Percentiles rank a stretch among this genome's conserved stretches.
phyloP scores from a whole-genome alignment of 352 stramenopile genomes.

The Elongisporangium senticosum region DNA sequence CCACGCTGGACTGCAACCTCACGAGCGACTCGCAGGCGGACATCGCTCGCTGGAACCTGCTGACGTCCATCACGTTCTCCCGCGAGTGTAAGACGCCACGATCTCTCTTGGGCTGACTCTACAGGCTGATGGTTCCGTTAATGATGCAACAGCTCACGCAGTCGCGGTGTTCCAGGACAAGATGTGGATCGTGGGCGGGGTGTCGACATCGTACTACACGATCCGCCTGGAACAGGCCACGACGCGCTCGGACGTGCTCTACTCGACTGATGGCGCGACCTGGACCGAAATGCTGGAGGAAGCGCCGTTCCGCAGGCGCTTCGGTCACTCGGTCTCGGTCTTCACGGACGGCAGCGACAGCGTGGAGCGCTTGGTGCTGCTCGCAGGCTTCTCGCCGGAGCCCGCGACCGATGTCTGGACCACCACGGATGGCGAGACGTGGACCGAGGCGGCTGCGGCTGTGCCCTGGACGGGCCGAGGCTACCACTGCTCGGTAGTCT shows the following conservation, averaged over 20 bases:
- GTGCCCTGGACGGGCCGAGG: constrained; percentile 56
- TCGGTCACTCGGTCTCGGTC: constrained; percentile 58
- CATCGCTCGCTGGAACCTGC: constrained; percentile 44
- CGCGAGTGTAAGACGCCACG: constrained; percentile 40
- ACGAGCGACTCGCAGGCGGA: constrained; percentile 34
- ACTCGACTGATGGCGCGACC: constrained; percentile 40
- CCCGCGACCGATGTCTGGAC: constrained; percentile 74
- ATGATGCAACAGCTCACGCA: constrained; percentile 43
- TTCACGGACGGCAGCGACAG: constrained; percentile 51
- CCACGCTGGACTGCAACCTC: constrained; percentile 39
- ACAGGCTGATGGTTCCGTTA: background rate
- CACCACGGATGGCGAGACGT: constrained; percentile 47
- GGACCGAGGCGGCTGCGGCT: constrained; percentile 27
- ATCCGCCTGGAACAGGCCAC: constrained; percentile 65
- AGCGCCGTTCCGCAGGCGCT: constrained; percentile 64
- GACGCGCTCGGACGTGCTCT: constrained; percentile 59
- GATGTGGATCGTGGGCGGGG: constrained; percentile 69
- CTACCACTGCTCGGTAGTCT: constrained; percentile 70
- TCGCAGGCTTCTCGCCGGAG: constrained; percentile 73
- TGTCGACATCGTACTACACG: constrained; percentile 73
- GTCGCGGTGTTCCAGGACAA: constrained; percentile 46
- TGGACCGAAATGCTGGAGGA: constrained; percentile 72
- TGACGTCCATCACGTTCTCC: constrained; percentile 50
- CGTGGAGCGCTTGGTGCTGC: constrained; percentile 45
- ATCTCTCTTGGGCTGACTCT: background rate